A percentile compares a stretch with the other conserved stretches of the same genome.
phyloP scores from a whole-genome alignment of 176 grass and related monocot species.

The Otatea glauca region DNA sequence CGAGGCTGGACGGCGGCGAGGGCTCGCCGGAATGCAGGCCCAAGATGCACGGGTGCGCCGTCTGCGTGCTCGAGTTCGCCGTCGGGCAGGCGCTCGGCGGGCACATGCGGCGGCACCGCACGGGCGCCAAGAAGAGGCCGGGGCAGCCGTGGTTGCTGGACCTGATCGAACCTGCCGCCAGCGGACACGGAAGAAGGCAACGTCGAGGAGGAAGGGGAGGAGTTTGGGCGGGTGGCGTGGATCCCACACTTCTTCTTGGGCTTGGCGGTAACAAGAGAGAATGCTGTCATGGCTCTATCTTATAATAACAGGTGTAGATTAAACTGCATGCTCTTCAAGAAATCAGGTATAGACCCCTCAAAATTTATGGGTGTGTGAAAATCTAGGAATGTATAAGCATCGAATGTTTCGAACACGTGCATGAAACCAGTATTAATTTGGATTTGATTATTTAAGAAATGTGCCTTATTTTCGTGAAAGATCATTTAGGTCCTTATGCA shows the following conservation, averaged over 20 bases:
- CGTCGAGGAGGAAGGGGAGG: not conserved
- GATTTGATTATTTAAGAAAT: too few relatives aligned
- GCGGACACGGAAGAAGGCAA: slow-evolving; percentile 6
- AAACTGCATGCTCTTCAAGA: too few relatives aligned
- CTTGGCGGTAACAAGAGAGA: too few relatives aligned
- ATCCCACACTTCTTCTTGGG: too few relatives aligned
- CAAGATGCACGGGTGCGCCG: slow-evolving; percentile 46
- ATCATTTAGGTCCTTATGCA: too few relatives aligned
- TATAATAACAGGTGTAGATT: too few relatives aligned
- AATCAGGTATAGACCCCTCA: too few relatives aligned
- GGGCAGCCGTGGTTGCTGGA: not conserved
- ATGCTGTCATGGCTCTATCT: not conserved
- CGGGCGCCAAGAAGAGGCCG: not conserved
- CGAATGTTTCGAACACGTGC: too few relatives aligned
- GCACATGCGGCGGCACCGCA: slow-evolving; percentile 38
- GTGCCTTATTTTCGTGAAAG: too few relatives aligned
- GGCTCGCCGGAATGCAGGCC: slow-evolving; percentile 11
- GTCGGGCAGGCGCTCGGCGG: not conserved
- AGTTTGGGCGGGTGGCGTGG: not conserved
- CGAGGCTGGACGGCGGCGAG: not conserved
- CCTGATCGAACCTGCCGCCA: slow-evolving; percentile 25
- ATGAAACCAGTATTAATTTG: too few relatives aligned
- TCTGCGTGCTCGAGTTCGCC: slow-evolving; percentile 44
- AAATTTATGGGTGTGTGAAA: too few relatives aligned
- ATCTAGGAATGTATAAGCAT: too few relatives aligned